Evolutionary conservation across 768 basidiomycete genomes (phyloP), one percentile per base, ranked within the genome.

Genomic region (Atractiella rhizophila): DNA sequence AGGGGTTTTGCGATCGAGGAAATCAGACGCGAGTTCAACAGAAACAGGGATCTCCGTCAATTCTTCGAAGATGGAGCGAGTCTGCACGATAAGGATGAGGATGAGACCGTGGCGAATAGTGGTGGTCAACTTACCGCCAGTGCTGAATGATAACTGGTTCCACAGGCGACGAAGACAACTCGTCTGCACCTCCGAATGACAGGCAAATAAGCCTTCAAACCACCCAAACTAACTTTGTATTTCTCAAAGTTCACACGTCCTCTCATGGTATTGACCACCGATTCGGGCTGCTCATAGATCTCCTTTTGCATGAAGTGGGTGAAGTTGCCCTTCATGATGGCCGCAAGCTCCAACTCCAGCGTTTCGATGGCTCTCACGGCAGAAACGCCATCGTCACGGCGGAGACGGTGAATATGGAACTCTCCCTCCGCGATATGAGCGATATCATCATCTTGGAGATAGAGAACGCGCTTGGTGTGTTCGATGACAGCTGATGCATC

Each of bases 251-350:
- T 96, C 66, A 98, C 79, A 52, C 91, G 83, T 46, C 91, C 91
- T 70, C 91, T 79, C 91, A 98, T 98, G 37, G 91, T 98, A 69
- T 98, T 98, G 62, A 96, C 83, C 48, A 96, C 91, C 21, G 83
- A 88, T 57, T 98, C 91, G 37, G 91, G 45, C 60, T 96, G 88
- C 57, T 94, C 81, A 66, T 83, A 94, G 53, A 94, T 94, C 62
- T 98, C 91, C 66, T 98, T 98, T 60, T 96, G 88, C 91, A 98
- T 98, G 65, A 98, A 98, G 57, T 88, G 86, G 57, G 82, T 82
- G 59, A 96, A 98, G 61, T 85, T 82, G 57, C 91, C 91, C 69
- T 98, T 98, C 91, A 96, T 96, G 64, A 98, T 96, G 51, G 88
- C 91, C n/a, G 88, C 88, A 34, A 98, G 71, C 62, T 98, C 91